A percentile compares a stretch with the other conserved stretches of the same genome.
These are phyloP conservation scores for Tranzscheliella williamsii DNA, from an alignment of 1,284 basidiomycete genomes.

Conservation along the genomic window DNA sequence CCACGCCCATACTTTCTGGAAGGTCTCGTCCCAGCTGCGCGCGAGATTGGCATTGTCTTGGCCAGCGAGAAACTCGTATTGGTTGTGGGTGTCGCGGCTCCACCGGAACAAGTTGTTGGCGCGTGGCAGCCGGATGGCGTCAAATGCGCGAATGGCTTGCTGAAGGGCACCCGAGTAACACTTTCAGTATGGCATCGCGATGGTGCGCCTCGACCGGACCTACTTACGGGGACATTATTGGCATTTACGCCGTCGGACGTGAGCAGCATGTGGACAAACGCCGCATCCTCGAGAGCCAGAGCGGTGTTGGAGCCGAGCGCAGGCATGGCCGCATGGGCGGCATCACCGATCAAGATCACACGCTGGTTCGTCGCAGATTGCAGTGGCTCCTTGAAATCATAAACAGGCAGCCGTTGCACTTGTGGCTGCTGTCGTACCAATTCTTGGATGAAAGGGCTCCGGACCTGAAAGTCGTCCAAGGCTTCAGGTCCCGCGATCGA, in stretches of 20 bases:
- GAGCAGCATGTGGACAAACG: neutral
- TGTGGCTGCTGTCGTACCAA: too few species aligned
- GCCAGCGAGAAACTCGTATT: neutral
- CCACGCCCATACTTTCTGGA: neutral
- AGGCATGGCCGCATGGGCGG: neutral
- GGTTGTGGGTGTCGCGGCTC: neutral
- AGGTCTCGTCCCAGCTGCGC: neutral
- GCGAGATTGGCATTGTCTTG: neutral
- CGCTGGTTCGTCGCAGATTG: neutral
- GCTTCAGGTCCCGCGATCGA: too few species aligned
- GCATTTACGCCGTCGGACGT: constrained; percentile 1
- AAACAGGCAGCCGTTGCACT: too few species aligned
- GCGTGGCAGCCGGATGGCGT: neutral
- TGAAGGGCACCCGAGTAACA: neutral
- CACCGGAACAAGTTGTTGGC: neutral
- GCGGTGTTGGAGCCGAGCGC: neutral
- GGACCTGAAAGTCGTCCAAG: too few species aligned
- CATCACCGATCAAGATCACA: neutral
- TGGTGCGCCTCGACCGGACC: neutral
- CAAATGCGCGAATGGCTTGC: neutral
- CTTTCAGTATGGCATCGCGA: neutral
- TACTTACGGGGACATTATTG: neutral
- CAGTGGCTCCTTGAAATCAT: neutral
- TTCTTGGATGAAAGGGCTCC: too few species aligned
- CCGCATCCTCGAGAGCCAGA: neutral